These are phyloP conservation scores for Botrytis galanthina DNA, from an alignment of 2,329 filamentous ascomycete species.

Conservation along the genomic window DNA sequence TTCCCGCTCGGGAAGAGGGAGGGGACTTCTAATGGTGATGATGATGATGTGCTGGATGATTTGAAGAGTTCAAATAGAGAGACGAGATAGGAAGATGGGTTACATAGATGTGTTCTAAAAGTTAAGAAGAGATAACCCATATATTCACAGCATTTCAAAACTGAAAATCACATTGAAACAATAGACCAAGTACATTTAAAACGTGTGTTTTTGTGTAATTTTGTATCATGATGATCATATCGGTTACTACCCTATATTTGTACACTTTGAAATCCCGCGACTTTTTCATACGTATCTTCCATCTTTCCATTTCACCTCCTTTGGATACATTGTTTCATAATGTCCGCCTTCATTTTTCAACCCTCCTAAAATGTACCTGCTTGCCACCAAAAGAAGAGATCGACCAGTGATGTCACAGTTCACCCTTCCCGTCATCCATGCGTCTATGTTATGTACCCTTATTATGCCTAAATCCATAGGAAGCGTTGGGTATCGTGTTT, in stretches of 20 bases:
- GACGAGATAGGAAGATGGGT: background rate
- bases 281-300: slow-evolving; percentile 1
- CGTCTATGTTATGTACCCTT: slow-evolving; percentile 20
- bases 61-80: background rate
- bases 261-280: background rate
- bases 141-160: background rate
- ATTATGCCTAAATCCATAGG: slow-evolving; percentile 21
- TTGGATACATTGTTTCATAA: slow-evolving; percentile 17
- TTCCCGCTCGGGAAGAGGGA: background rate
- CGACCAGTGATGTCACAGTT: slow-evolving; percentile 17
- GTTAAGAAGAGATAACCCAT: background rate
- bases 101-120: background rate
- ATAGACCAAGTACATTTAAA: background rate
- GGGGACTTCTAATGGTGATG: accelerated
- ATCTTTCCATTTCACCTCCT: background rate
- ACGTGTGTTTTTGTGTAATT: background rate
- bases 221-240: slow-evolving; percentile 9
- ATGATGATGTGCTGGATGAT: background rate
- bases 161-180: background rate
- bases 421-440: slow-evolving; percentile 9
- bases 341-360: background rate
- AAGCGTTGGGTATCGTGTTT: slow-evolving; percentile 21
- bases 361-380: slow-evolving; percentile 9
- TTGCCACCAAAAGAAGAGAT: slow-evolving; percentile 10
- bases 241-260: slow-evolving; percentile 1